Base-by-base conservation (phyloP, 371 early-diverging fungal genomes). In the Dentiscutata heterogama region DNA sequence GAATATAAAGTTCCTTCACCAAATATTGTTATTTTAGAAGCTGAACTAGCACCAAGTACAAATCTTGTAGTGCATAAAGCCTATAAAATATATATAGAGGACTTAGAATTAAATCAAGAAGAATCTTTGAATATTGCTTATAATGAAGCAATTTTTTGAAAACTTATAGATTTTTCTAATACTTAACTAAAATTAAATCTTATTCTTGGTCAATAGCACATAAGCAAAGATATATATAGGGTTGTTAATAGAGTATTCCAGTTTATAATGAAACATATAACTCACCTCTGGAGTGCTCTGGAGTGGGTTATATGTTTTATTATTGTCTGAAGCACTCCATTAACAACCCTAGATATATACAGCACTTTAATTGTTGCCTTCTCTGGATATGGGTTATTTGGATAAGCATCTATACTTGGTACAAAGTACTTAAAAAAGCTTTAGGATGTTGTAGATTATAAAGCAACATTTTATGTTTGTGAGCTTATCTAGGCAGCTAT, bases 141-240 rank as follows among this genome's bases (percentile, higher is more conserved):
- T n/a, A 46, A 77, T 61, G 39, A 76, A 63, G 77, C 77, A 35
- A 77, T 77, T 39, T 77, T 77, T 77, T n/a, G 46, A 35, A 1
- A 63, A 63, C 10, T 63, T 7, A n/a, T 63, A 27, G 14, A 39
- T n/a, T 8, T 22, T 5, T 14, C 25, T 25, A n/a, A 73, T 25
- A 25, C 35, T 20, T 16, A 77, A 22, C 16, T 11, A 63, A 22
- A 11, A 6, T 16, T 77, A 63, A 63, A 11, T 14, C 20, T 14
- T 3, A 68, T 72, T 50, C 35, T 73, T 22, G 56, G 56, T 14
- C 20, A 51, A n/a, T 73, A 16, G 74, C 74, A 73, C 65, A 25
- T n/a, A 8, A 64, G n/a, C 8, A 72, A 72, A 25, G 53, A 72
- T 51, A 72, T 72, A 31, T 72, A 51, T 72, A 7, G 10, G 13